Percentiles rank a stretch among this genome's conserved stretches.
phyloP scores from a whole-genome alignment of 495 filamentous ascomycete species.

The Aspergillus bertholletiae region DNA sequence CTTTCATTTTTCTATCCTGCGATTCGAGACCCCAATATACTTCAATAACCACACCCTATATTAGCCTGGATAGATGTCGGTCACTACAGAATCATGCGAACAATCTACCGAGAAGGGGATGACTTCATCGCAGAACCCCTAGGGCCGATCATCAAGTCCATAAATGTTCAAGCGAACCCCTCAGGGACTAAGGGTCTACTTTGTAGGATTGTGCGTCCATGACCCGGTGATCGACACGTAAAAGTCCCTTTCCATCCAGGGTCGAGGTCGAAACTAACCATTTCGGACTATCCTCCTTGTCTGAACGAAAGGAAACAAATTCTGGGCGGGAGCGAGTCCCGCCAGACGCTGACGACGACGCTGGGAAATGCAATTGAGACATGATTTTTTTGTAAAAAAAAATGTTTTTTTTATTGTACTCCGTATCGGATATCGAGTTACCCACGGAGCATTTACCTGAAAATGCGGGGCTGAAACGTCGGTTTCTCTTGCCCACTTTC shows the following conservation, averaged over 20 bases:
- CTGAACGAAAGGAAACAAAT: neutral
- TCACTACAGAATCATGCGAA: no score
- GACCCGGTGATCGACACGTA: neutral
- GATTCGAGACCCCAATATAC: neutral
- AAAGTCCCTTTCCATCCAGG: neutral
- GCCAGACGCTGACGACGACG: neutral
- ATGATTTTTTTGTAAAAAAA: neutral
- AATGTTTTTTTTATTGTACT: no score
- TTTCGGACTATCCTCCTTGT: neutral
- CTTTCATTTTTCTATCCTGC: neutral
- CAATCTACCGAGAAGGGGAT: no score
- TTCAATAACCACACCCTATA: neutral
- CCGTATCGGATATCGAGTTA: no score
- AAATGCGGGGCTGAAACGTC: no score
- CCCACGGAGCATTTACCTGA: neutral
- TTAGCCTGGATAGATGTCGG: neutral
- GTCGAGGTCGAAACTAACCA: neutral
- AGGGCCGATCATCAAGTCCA: no score
- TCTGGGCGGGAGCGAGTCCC: neutral
- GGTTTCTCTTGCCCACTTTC: no score
- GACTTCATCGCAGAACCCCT: no score
- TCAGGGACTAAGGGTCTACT: neutral
- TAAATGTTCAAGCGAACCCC: no score
- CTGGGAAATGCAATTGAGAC: neutral
- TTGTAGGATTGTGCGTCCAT: neutral